Percentiles rank a stretch among this genome's conserved stretches.
Conservation (phyloP, 805 yeast genomes). For the Saccharomyces paradoxus region DNA sequence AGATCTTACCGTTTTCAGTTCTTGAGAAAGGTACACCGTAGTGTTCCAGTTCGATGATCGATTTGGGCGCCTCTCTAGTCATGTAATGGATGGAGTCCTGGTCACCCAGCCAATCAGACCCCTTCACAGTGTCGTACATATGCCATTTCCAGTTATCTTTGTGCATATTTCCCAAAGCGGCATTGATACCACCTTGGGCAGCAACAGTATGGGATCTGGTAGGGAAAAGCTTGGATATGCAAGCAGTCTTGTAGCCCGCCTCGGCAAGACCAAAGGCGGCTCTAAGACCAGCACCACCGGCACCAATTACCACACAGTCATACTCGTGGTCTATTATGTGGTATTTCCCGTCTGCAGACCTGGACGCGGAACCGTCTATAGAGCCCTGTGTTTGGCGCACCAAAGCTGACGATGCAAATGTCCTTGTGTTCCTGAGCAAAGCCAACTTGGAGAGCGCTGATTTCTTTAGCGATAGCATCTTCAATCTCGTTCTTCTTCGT, state of each 20-base stretch:
- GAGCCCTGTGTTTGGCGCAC: not conserved
- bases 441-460: not conserved
- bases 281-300: conserved; percentile 98
- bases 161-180: conserved; percentile 98
- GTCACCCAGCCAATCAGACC: conserved; percentile 99
- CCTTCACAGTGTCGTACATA: conserved; percentile 98
- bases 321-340: conserved; percentile 95
- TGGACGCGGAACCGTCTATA: not conserved
- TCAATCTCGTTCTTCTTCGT: not conserved
- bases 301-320: conserved; percentile 96
- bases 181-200: conserved; percentile 99
- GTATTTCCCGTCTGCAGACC: conserved; percentile 41
- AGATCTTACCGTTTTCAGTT: conserved; percentile 91
- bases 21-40: conserved; percentile 98
- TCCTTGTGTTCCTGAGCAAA: not conserved
- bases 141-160: conserved; percentile 99
- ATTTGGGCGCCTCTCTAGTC: conserved; percentile 96
- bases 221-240: conserved; percentile 93
- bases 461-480: not conserved
- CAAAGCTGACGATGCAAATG: not conserved
- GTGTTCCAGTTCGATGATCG: conserved; percentile 94
- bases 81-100: conserved; percentile 98
- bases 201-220: conserved; percentile 98
- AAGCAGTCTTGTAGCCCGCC: conserved; percentile 95
- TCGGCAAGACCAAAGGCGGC: conserved; percentile 97